phyloP scores from a whole-genome alignment of 2,329 filamentous ascomycete genomes.

The Hypoxylon sp. region DNA sequence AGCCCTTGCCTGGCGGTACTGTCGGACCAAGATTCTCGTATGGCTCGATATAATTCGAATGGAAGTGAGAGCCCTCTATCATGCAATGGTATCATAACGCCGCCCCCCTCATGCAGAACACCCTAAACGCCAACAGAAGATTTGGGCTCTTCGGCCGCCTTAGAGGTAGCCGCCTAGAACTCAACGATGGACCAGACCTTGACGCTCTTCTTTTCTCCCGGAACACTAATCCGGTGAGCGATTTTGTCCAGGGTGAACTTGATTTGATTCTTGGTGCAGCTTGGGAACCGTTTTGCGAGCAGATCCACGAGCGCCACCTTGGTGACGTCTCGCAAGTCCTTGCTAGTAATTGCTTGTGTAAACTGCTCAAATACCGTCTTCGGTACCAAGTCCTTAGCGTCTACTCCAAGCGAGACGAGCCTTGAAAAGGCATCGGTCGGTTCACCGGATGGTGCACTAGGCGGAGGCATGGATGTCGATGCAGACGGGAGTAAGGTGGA shows the following conservation, averaged over 20 bases:
- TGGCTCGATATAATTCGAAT: not conserved
- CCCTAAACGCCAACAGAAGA: not conserved
- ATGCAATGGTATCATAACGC: conserved; percentile 2
- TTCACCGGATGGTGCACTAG: conserved; percentile 41
- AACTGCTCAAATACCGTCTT: conserved; percentile 74
- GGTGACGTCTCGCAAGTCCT: conserved; percentile 70
- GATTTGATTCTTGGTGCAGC: conserved; percentile 77
- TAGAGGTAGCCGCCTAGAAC: conserved; percentile 39
- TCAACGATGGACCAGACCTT: conserved; percentile 61
- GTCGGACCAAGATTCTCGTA: not conserved
- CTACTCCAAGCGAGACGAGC: conserved; percentile 40
- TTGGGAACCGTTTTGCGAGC: conserved; percentile 80
- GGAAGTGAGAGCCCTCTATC: not conserved
- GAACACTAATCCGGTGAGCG: conserved; percentile 68
- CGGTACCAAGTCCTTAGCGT: conserved; percentile 63
- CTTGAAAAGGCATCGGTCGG: conserved; percentile 35
- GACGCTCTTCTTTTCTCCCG: conserved; percentile 67
- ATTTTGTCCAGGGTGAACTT: conserved; percentile 77
- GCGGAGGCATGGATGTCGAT: conserved; percentile 46
- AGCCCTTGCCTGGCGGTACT: not conserved
- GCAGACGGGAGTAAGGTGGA: conserved; percentile 15
- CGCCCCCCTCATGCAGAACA: not conserved
- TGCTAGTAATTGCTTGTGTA: conserved; percentile 77
- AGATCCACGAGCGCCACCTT: conserved; percentile 83
- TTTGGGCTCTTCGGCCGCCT: not conserved